phyloP scores from a whole-genome alignment of 768 basidiomycete genomes.

The Tulasnella sp. region DNA sequence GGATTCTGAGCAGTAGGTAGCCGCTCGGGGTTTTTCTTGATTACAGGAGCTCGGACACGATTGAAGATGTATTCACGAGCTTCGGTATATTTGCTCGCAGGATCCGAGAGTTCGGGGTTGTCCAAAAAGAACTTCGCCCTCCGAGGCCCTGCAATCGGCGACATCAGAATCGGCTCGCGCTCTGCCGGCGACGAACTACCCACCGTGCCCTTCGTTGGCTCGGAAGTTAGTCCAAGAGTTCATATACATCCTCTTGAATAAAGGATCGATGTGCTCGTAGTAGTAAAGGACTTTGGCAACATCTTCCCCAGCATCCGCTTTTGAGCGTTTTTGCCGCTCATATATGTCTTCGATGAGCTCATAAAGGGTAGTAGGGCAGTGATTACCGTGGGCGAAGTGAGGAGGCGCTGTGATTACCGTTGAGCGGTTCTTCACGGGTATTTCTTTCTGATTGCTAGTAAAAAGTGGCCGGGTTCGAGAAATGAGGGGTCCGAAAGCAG shows the following conservation, averaged over 20 bases:
- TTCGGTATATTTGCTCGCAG: not conserved
- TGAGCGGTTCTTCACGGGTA: not conserved
- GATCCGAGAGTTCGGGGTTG: not conserved
- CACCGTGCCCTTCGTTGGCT: constrained; percentile 9
- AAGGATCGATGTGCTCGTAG: not conserved
- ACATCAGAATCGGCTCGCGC: not conserved
- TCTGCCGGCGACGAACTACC: not conserved
- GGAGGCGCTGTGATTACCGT: not conserved
- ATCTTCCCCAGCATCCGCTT: not conserved
- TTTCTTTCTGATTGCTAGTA: too few relatives aligned
- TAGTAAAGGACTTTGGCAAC: constrained; percentile 2
- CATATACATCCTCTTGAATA: not conserved
- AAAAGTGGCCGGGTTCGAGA: too few relatives aligned
- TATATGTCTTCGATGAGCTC: constrained; percentile 10
- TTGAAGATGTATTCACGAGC: not conserved
- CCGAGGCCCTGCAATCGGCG: not conserved
- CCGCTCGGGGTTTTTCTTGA: not conserved
- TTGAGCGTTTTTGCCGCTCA: not conserved
- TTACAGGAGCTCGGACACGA: not conserved
- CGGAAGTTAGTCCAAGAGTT: constrained; percentile 6
- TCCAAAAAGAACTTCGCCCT: not conserved
- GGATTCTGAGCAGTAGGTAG: not conserved
- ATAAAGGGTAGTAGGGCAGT: constrained; percentile 1
- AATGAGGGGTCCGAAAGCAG: too few relatives aligned
- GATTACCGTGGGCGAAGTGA: not conserved